Evolutionary conservation across 257 asterid species (phyloP), one percentile per base, ranked within the genome.

Genomic region (Perilla frutescens): DNA sequence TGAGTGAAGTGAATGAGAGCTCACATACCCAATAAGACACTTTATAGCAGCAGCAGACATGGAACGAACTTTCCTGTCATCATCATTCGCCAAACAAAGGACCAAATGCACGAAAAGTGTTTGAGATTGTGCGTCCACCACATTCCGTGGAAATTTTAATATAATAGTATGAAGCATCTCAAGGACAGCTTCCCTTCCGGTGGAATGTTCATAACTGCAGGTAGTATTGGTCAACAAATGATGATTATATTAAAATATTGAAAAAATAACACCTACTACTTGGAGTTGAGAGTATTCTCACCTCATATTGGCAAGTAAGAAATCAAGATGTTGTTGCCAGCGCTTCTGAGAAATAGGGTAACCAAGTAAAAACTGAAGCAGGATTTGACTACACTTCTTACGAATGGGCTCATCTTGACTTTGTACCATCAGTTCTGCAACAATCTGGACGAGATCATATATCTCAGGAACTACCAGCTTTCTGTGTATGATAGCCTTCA

Each of bases 181-280:
- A 65, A 94, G 97, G 65, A 90, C 88, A 62, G 97, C 83, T 84
- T 91, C 97, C 77, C 96, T 88, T 58, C 99, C 99, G 79, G 87
- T 79, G 65, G 97, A 67, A 85, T 91, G 96, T 76, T 90, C 90
- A 61, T 94, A 94, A 61, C 99, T 94, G 89, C 65, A 78, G 64
- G 39, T 58, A 50, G 78, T 15, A 60, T 45, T 57, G 39, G 31
- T 70, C 70, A 83, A 59, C 13, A 62, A 62, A 59, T 11, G n/a
- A 68, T 62, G 26, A 29, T n/a, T 67, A 57, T 66, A 48, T 10
- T 26, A 56, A 50, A 73, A 43, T 13, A 49, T 8, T 14, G 13
- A 54, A 29, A n/a, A 53, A 64, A 0, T 49, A 66, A 70, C 55
- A 76, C 4, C 39, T 64, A 9, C 63, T 48, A 59, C 63, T 12